Conservation (phyloP, 176 grass and related monocot species). For the Triticum turgidum region DNA sequence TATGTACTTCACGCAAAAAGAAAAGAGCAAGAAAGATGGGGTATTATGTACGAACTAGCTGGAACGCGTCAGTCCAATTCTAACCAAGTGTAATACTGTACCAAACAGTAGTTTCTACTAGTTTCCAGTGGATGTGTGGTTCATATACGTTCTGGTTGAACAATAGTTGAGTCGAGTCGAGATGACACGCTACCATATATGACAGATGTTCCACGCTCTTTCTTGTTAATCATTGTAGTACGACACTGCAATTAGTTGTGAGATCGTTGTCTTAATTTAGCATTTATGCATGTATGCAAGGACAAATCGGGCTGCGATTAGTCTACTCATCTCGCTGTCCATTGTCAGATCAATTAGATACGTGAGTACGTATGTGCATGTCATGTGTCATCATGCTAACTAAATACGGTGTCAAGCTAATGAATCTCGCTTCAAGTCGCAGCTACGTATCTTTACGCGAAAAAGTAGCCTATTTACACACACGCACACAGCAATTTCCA, state of each 20-base stretch:
- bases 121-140: neutral
- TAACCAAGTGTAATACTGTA: neutral
- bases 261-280: neutral
- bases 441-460: neutral
- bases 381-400: neutral
- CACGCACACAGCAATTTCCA: neutral
- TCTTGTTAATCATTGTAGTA: neutral
- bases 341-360: neutral
- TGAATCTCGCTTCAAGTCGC: neutral
- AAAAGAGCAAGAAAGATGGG: too few relatives aligned
- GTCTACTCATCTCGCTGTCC: neutral
- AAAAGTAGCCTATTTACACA: neutral
- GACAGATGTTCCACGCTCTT: neutral
- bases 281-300: slow-evolving; percentile 11
- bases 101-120: neutral
- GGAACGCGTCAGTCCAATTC: neutral
- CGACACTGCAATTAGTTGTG: neutral
- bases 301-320: slow-evolving; percentile 6
- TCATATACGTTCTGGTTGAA: neutral
- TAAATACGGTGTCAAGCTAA: neutral
- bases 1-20: too few relatives aligned
- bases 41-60: neutral
- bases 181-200: neutral
- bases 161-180: neutral
- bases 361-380: neutral